These are phyloP conservation scores for Saturnispora quitensis DNA, from an alignment of 805 yeast genomes.

Conservation along the genomic window DNA sequence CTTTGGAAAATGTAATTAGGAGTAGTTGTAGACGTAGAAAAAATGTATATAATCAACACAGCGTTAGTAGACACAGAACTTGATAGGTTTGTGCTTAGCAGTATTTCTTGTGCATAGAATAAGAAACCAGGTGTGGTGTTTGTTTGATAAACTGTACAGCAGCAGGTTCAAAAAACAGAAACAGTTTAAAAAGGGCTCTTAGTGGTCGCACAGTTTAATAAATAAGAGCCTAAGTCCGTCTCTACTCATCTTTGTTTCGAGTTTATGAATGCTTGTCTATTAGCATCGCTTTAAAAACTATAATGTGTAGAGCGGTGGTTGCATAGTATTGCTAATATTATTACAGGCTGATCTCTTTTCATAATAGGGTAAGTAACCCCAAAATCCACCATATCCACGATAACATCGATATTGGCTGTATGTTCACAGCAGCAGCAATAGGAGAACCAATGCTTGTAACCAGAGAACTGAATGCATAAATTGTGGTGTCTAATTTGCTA, in stretches of 20 bases:
- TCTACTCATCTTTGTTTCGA: too few relatives aligned
- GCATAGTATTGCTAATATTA: too few relatives aligned
- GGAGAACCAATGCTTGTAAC: conserved; percentile 3
- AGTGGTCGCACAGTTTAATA: neutral
- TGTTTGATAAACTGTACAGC: neutral
- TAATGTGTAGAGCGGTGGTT: too few relatives aligned
- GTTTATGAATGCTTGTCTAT: too few relatives aligned
- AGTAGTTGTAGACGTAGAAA: neutral
- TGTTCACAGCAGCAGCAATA: neutral
- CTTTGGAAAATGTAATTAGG: neutral
- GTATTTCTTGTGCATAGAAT: neutral
- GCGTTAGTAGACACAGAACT: neutral
- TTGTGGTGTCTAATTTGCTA: conserved; percentile 2
- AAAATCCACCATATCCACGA: neutral
- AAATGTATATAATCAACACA: neutral
- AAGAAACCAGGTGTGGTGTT: neutral
- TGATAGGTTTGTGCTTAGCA: neutral
- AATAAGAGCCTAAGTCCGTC: too few relatives aligned
- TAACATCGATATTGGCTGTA: neutral
- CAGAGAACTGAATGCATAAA: conserved; percentile 11
- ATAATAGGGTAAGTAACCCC: neutral
- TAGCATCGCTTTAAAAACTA: too few relatives aligned
- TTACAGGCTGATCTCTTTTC: neutral
- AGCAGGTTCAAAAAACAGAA: too few relatives aligned
- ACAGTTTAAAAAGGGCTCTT: neutral